Base-by-base conservation (phyloP, 2,329 filamentous ascomycete species). In the Penicillium polonicum region DNA sequence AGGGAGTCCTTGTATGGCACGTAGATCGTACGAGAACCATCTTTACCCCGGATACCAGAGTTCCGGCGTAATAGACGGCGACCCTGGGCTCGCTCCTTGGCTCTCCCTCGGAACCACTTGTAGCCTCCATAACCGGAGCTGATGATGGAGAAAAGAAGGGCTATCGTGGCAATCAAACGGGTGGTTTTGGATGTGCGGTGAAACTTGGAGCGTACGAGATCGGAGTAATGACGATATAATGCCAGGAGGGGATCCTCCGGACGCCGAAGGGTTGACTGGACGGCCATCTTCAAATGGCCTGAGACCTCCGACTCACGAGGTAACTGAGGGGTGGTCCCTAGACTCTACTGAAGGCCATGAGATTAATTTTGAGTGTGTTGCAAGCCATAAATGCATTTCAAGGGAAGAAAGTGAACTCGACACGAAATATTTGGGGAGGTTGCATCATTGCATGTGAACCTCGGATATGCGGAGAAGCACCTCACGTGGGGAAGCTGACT, bases 1-100 rank as follows among this genome's bases (percentile, higher is more conserved):
- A 68, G 57, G 25, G 68, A 71, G 65, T 92, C 85, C 74, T 91
- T 91, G 76, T 96, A 94, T 2, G 93, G 92, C 29, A 99, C 94
- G 71, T 94, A 97, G 58, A 99, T 94, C 15, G 92, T 96, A 55
- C 94, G 84, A 48, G 91, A 93, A 49, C 94, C 94, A 80, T 97
- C 94, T 78, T 97, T 97, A 68, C 93, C 91, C 76, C 90, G 86
- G 61, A 97, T 81, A 69, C 92, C 96, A 33, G 93, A 97, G 76
- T 99, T 99, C 59, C 90, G 88, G 57, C 94, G 86, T 62, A 97
- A 80, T 52, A 99, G 82, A 63, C 90, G 89, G 61, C 85, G 83
- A 5, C 92, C 92, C 66, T 92, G 89, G 67, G 94, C 92, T 64
- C 85, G 87, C 76, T 97, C 93, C 62, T 86, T 87, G 48, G 85